Base-by-base conservation (phyloP, 2,329 filamentous ascomycete species). In the Aspergillus caelatus region DNA sequence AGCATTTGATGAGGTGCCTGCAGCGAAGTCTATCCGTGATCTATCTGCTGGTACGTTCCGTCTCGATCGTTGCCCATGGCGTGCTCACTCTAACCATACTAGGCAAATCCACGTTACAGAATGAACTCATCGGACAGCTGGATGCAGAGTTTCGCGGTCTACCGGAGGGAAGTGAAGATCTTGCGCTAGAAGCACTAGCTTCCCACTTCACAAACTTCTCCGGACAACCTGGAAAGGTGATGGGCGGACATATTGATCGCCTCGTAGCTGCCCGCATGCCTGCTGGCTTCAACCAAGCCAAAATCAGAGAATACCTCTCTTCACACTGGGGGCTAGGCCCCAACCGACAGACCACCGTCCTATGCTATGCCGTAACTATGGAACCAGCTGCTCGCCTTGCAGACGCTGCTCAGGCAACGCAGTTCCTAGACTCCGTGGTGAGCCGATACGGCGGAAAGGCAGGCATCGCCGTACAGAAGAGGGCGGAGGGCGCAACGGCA, bases 141-240 rank as follows among this genome's bases (percentile, higher is more conserved):
- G 94, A 94, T 77, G 99, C 98, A 79, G 95, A 99, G 81, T 99
- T 99, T 73, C 95, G 95, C 64, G 97, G 94, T 14, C 97, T 95
- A 16, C 95, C 95, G 61, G 95, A 99, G 78, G 98, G 98, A 84
- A 94, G 95, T 58, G 95, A 99, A 86, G 95, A 99, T 79, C 96
- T 91, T 52, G 94, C 95, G 39, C 66, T 85, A 99, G 53, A 95
- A 98, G 78, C 95, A 99, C 81, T 86, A 99, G 64, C 91, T 94
- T 83, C 93, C 92, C 60, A 85, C 95, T 10, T 97, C 99, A 91
- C 95, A 98, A 82, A 90, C 92, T 99, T 99, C 83, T 95, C 97
- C 81, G 95, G 95, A 71, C 94, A 97, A 82, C 88, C 99, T 65
- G 95, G 95, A 79, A 99, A 99, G 82, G 94, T 63, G 96, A 99